A percentile compares a stretch with the other conserved stretches of the same genome.
Evolutionary conservation across 805 yeast genomes (phyloP).

Genomic region (Candida piceae): DNA sequence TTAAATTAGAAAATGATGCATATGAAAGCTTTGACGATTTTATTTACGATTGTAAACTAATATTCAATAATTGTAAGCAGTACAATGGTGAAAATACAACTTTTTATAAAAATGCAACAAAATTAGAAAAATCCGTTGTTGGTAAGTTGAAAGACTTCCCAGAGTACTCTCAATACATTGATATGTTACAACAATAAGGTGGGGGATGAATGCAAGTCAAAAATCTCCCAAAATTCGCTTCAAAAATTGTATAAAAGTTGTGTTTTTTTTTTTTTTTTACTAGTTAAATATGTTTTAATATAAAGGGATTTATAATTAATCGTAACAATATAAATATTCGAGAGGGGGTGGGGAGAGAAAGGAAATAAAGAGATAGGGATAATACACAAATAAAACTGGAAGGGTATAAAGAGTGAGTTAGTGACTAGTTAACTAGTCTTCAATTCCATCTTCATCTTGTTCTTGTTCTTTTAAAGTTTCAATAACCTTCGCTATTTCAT

Average conservation of each 20-base stretch:
- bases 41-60: slow-evolving; percentile 78
- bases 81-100: slow-evolving; percentile 95
- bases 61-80: slow-evolving; percentile 85
- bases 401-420: too few relatives aligned
- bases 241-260: too few relatives aligned
- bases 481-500: slow-evolving; percentile 77
- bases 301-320: too few relatives aligned
- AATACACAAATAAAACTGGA: too few relatives aligned
- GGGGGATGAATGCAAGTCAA: too few relatives aligned
- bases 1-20: slow-evolving; percentile 83
- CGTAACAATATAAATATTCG: too few relatives aligned
- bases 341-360: too few relatives aligned
- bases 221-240: too few relatives aligned
- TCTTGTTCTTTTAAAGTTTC: slow-evolving; percentile 69
- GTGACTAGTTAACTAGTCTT: neutral
- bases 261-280: too few relatives aligned
- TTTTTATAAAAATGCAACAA: slow-evolving; percentile 90
- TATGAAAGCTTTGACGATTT: slow-evolving; percentile 90
- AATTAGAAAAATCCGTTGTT: slow-evolving; percentile 84
- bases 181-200: slow-evolving; percentile 31
- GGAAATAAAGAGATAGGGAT: too few relatives aligned
- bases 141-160: slow-evolving; percentile 83
- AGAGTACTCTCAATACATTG: slow-evolving; percentile 81
- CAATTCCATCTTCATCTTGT: slow-evolving; percentile 27
- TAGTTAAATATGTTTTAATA: too few relatives aligned